Evolutionary conservation across 2,329 filamentous ascomycete species (phyloP).

Genomic region (Pestalotiopsis sp.): DNA sequence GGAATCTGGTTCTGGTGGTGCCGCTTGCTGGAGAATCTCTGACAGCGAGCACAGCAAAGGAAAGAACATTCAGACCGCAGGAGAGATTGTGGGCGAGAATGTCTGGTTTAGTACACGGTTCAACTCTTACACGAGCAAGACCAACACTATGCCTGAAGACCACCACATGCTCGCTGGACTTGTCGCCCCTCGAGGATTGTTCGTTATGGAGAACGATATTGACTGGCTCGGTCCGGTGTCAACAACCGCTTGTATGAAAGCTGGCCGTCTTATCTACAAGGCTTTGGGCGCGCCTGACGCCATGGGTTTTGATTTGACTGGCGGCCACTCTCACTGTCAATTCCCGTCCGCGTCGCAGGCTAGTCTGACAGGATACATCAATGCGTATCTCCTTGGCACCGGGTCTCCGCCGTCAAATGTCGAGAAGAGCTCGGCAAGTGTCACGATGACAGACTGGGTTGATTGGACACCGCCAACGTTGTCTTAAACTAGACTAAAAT

Average conservation of each 20-base stretch:
- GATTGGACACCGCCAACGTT: conserved; percentile 43
- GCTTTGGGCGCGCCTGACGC: conserved; percentile 54
- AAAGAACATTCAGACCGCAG: conserved; percentile 62
- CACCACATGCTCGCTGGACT: conserved; percentile 62
- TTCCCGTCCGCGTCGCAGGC: conserved; percentile 56
- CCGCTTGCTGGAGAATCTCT: conserved; percentile 63
- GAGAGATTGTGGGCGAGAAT: conserved; percentile 62
- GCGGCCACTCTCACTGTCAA: conserved; percentile 57
- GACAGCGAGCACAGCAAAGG: conserved; percentile 52
- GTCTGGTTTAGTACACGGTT: conserved; percentile 65
- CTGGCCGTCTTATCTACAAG: conserved; percentile 56
- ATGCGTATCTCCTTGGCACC: conserved; percentile 52
- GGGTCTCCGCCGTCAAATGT: conserved; percentile 35
- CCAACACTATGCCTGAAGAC: conserved; percentile 54
- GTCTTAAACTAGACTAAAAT: conserved; percentile 28
- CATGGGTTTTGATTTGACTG: conserved; percentile 61
- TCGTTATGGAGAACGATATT: conserved; percentile 60
- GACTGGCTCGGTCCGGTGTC: conserved; percentile 62
- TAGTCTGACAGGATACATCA: conserved; percentile 57
- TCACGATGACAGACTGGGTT: conserved; percentile 42
- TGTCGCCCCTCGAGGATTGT: conserved; percentile 57
- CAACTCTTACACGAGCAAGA: conserved; percentile 51
- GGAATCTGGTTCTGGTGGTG: conserved; percentile 64
- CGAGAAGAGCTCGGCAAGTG: conserved; percentile 41
- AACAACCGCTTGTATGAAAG: conserved; percentile 61